Base-by-base conservation (phyloP, 441 rosid genomes). In the Pelargonium australe region DNA sequence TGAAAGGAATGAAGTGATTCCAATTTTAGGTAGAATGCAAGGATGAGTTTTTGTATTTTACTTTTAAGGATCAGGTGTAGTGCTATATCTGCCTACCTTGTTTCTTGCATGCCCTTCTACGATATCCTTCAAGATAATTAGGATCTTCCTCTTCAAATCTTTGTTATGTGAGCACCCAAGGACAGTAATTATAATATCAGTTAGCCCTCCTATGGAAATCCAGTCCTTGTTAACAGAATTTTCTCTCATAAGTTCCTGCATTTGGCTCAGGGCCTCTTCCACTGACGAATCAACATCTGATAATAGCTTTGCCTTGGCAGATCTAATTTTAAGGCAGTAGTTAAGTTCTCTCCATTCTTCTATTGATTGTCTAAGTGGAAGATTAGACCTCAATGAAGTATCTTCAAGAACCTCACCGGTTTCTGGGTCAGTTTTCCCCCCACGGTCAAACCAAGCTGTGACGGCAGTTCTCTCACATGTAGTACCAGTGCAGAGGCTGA, bases 341-440 rank as follows among this genome's bases (percentile, higher is more conserved):
- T 87, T 87, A 49, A 84, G 78, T 73, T 87, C 92, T 73, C 83
- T 85, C 92, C 92, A 87, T 76, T 87, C 92, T 68, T 85, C 89
- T 71, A 87, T 85, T 17, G 92, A 84, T 70, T 82, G 84, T 74
- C 89, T 80, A 12, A 87, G 84, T 3, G 79, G 81, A 62, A 81
- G 75, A 70, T 87, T 87, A 44, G 92, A 78, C 81, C 92, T 84
- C 79, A 84, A 78, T 23, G 85, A 77, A 63, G 67, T 81, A 69
- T 85, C 88, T 71, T 77, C 84, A 47, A 87, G 88, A 79, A 76
- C 69, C 74, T 81, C 85, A 40, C 87, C 76, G 0, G 89, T 85
- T 75, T 82, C 85, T 0, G 89, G 92, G 74, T 87, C 92, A 5
- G 79, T 80, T 77, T 28, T 81, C 73, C 70, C 71, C 60, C 86